Evolutionary conservation across 1,284 basidiomycete genomes (phyloP).

Genomic region (Chiua sp.): DNA sequence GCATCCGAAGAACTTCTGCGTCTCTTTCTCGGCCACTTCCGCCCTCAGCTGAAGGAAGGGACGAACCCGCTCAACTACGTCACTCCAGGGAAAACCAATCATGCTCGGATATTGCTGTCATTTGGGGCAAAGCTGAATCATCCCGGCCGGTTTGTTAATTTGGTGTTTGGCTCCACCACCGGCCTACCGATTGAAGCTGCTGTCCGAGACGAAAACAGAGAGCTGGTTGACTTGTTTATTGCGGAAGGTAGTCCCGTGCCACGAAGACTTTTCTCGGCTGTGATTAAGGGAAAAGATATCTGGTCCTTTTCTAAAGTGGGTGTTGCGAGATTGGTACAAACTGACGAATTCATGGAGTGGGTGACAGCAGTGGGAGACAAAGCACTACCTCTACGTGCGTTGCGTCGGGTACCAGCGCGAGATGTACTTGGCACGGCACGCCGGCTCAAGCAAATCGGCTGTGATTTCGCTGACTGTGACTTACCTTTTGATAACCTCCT

Average conservation of each 20-base stretch:
- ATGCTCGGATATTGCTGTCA: constrained; percentile 10
- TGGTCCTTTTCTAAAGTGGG: fast-evolving
- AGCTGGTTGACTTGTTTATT: constrained; percentile 10
- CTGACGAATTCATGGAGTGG: constrained; percentile 19
- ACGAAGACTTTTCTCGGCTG: not conserved
- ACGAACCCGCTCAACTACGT: constrained; percentile 22
- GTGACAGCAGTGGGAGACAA: not conserved
- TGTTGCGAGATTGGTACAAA: constrained; percentile 7
- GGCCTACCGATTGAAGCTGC: constrained; percentile 14
- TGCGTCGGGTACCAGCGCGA: not conserved
- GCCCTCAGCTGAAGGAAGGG: not conserved
- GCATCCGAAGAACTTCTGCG: too few relatives aligned
- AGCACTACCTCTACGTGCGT: not conserved
- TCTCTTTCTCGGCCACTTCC: too few relatives aligned
- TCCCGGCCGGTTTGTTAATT: too few relatives aligned
- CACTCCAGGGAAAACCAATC: not conserved
- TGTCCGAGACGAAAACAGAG: not conserved
- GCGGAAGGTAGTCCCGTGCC: constrained; percentile 16
- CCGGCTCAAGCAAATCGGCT: constrained; percentile 14
- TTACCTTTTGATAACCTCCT: not conserved
- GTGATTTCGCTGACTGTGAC: not conserved
- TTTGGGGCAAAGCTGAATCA: not conserved
- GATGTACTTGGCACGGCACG: not conserved
- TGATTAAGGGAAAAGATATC: not conserved
- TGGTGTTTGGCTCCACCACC: not conserved